Evolutionary conservation across 768 basidiomycete species (phyloP).

Genomic region (Podaxis sp.): DNA sequence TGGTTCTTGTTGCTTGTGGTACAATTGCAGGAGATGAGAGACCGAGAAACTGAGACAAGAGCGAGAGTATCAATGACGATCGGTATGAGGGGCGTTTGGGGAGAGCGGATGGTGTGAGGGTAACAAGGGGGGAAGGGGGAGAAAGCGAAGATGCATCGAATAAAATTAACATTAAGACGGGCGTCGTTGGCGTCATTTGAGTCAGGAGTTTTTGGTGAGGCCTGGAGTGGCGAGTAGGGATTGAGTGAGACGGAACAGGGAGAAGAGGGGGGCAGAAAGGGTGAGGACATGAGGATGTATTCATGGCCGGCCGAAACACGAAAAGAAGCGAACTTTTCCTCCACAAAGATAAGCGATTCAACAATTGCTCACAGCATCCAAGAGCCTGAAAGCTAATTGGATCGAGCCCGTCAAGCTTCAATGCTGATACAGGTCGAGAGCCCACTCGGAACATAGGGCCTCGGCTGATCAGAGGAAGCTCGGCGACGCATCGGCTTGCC

Average conservation of each 20-base stretch:
- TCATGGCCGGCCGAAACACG: background rate
- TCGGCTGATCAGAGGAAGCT: slow-evolving; percentile 18
- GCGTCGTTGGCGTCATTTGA: background rate
- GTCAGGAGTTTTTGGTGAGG: background rate
- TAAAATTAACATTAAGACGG: slow-evolving; percentile 6
- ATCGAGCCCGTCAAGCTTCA: slow-evolving; percentile 6
- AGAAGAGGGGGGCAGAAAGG: background rate
- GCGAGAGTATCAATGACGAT: background rate
- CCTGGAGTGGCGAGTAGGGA: background rate
- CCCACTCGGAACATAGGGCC: slow-evolving; percentile 21
- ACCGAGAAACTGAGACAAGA: background rate
- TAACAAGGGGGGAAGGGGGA: background rate
- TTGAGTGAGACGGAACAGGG: too few relatives aligned
- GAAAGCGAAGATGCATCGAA: slow-evolving; percentile 7
- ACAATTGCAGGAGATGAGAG: slow-evolving; percentile 2
- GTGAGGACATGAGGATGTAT: background rate
- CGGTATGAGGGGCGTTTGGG: background rate
- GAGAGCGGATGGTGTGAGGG: background rate
- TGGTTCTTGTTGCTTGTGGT: slow-evolving; percentile 7
- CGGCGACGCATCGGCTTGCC: slow-evolving; percentile 52
- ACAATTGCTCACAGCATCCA: background rate
- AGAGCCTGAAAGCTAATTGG: background rate
- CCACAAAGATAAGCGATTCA: background rate
- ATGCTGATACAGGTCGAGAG: slow-evolving; percentile 11
- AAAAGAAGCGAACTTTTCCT: background rate